These are phyloP conservation scores for Echria macrotheca DNA, from an alignment of 495 filamentous ascomycete genomes.

Conservation along the genomic window DNA sequence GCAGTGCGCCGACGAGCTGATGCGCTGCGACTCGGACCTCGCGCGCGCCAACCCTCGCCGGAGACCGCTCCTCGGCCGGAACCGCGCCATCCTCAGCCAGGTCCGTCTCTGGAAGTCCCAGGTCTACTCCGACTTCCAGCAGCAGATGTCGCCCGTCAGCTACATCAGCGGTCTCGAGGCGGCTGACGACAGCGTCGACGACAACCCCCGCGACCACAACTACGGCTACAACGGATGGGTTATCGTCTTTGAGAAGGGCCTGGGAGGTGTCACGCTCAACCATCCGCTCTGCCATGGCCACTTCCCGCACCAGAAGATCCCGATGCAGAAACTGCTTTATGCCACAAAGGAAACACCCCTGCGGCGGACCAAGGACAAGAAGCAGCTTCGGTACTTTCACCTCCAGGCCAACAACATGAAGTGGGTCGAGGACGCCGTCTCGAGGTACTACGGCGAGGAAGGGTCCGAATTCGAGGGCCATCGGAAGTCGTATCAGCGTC, in stretches of 20 bases:
- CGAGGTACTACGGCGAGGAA: constrained; percentile 23
- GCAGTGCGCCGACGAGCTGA: constrained; percentile 13
- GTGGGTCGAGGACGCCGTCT: constrained; percentile 24
- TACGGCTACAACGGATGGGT: constrained; percentile 29
- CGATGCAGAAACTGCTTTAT: constrained; percentile 21
- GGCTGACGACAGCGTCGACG: constrained; percentile 18
- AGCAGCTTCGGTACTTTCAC: constrained; percentile 26
- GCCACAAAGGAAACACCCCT: constrained; percentile 17
- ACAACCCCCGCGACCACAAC: constrained; percentile 18
- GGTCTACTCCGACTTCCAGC: constrained; percentile 8
- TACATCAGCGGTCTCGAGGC: constrained; percentile 19
- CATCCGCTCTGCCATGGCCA: constrained; percentile 20
- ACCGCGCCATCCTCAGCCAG: constrained; percentile 18
- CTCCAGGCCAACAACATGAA: constrained; percentile 29
- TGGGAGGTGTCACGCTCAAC: constrained; percentile 20
- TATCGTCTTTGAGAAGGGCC: constrained; percentile 19
- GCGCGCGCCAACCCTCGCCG: constrained; percentile 8
- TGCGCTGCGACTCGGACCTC: constrained; percentile 11
- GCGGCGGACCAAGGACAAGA: constrained; percentile 13
- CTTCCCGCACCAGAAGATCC: constrained; percentile 28
- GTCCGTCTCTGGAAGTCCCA: constrained; percentile 19
- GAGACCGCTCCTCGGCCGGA: constrained; percentile 6
- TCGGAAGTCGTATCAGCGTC: constrained; percentile 11
- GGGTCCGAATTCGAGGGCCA: constrained; percentile 12
- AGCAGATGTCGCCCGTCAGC: constrained; percentile 12